A percentile compares a stretch with the other conserved stretches of the same genome.
These are phyloP conservation scores for Barnettozyma botsteinii DNA, from an alignment of 805 yeast genomes.

Conservation along the genomic window DNA sequence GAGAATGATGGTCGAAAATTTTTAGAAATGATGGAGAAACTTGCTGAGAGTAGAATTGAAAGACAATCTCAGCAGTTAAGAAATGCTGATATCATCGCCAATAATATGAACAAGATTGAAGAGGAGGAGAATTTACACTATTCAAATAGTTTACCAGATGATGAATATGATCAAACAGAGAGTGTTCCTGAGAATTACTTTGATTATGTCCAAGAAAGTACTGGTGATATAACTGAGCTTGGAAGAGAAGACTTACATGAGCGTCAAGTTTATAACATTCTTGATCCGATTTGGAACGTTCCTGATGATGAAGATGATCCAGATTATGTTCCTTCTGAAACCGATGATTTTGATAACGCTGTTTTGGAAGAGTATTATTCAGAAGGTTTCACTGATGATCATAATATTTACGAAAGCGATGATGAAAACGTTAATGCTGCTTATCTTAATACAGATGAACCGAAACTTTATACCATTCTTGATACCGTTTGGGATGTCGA, in stretches of 20 bases:
- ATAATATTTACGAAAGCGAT: not conserved
- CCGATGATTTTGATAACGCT: not conserved
- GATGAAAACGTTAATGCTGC: not conserved
- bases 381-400: slow-evolving; percentile 12
- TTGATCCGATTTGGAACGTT: slow-evolving; percentile 12
- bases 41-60: slow-evolving; percentile 48
- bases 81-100: slow-evolving; percentile 13
- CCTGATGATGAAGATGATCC: slow-evolving; percentile 13
- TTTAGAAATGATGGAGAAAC: slow-evolving; percentile 71
- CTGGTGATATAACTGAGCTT: slow-evolving; percentile 6
- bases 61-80: slow-evolving; percentile 19
- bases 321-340: slow-evolving; percentile 1
- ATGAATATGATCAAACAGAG: slow-evolving; percentile 16
- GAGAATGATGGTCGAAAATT: slow-evolving; percentile 74
- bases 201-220: slow-evolving; percentile 16
- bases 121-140: slow-evolving; percentile 26
- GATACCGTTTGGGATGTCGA: slow-evolving; percentile 11
- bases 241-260: not conserved
- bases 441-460: not conserved
- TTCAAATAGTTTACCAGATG: slow-evolving; percentile 20
- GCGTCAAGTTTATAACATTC: not conserved
- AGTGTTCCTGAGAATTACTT: slow-evolving; percentile 17
- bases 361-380: slow-evolving; percentile 7
- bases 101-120: slow-evolving; percentile 24
- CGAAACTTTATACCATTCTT: not conserved